Evolutionary conservation across 495 filamentous ascomycete genomes (phyloP).

Genomic region (Achaetomiella virescens): DNA sequence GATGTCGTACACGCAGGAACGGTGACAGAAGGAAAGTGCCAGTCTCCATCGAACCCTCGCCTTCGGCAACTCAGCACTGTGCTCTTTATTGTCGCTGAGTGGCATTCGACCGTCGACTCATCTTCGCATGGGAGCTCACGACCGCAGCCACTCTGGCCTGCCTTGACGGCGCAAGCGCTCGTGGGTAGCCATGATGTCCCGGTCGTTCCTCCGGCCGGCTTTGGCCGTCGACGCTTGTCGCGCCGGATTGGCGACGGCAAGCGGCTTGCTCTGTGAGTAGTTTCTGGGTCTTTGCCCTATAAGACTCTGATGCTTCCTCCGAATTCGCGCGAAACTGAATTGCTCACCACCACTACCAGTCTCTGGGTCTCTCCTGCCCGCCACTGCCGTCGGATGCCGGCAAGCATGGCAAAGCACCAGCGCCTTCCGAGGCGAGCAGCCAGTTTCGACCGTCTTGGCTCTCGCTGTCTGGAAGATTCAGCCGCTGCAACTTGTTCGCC

Average conservation of each 20-base stretch:
- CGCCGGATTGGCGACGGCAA: slow-evolving; percentile 5
- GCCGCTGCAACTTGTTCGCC: slow-evolving; percentile 28
- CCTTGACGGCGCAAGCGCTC: slow-evolving; percentile 19
- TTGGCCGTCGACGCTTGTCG: slow-evolving; percentile 22
- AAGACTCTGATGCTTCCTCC: neutral
- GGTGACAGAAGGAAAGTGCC: neutral
- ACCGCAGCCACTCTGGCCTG: slow-evolving; percentile 13
- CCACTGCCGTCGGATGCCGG: slow-evolving; percentile 21
- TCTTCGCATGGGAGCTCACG: slow-evolving; percentile 22
- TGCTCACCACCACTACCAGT: slow-evolving; percentile 6
- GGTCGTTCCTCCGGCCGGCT: slow-evolving; percentile 20
- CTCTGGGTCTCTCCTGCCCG: slow-evolving; percentile 8
- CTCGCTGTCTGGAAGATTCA: slow-evolving; percentile 14
- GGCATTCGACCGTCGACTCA: neutral
- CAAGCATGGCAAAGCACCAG: slow-evolving; percentile 30
- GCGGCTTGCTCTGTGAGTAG: slow-evolving; percentile 19
- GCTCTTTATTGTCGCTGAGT: neutral
- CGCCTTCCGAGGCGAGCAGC: slow-evolving; percentile 17
- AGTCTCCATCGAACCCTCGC: neutral
- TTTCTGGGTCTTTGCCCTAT: neutral
- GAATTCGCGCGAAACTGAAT: slow-evolving; percentile 7
- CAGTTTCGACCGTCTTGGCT: slow-evolving; percentile 15
- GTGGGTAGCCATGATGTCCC: slow-evolving; percentile 23
- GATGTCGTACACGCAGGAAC: slow-evolving; percentile 2
- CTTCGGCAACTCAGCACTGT: neutral